phyloP scores from a whole-genome alignment of 2,329 filamentous ascomycete species.

The Colletotrichum navitas region DNA sequence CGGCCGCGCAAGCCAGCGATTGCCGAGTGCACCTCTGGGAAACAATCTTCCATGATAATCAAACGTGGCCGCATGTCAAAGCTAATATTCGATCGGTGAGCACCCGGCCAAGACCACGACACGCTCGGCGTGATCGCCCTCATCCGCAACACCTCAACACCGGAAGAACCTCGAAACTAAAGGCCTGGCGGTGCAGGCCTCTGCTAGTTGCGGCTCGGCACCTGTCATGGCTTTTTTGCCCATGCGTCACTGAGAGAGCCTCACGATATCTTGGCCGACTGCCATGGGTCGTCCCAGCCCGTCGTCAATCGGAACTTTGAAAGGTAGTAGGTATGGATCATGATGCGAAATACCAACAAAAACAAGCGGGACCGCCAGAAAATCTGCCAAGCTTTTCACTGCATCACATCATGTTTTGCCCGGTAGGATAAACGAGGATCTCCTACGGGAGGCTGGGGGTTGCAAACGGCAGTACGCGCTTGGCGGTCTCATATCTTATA shows the following conservation, averaged over 20 bases:
- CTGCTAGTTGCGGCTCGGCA: constrained; percentile 1
- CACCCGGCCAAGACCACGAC: constrained; percentile 14
- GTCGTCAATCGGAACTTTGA: neutral
- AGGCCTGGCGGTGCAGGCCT: neutral
- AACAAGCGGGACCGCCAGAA: neutral
- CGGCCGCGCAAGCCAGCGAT: constrained; percentile 1
- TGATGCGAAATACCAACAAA: neutral
- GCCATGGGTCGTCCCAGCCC: neutral
- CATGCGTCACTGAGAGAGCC: neutral
- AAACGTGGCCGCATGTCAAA: constrained; percentile 17
- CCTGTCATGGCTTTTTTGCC: neutral
- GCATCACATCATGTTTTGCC: constrained; percentile 36
- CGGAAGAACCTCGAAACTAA: neutral
- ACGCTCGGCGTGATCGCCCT: constrained; percentile 20
- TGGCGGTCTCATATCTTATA: constrained; percentile 39
- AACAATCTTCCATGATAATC: constrained; percentile 31
- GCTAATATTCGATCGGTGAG: neutral
- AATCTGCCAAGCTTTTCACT: constrained; percentile 24
- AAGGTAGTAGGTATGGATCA: neutral
- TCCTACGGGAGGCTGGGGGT: constrained; percentile 24
- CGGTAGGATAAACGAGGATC: constrained; percentile 29
- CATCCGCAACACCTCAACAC: constrained; percentile 8
- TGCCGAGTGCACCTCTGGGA: constrained; percentile 30
- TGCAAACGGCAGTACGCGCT: constrained; percentile 24
- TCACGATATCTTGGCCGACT: neutral